These are phyloP conservation scores for Xylaria grammica DNA, from an alignment of 495 filamentous ascomycete species.

Conservation along the genomic window DNA sequence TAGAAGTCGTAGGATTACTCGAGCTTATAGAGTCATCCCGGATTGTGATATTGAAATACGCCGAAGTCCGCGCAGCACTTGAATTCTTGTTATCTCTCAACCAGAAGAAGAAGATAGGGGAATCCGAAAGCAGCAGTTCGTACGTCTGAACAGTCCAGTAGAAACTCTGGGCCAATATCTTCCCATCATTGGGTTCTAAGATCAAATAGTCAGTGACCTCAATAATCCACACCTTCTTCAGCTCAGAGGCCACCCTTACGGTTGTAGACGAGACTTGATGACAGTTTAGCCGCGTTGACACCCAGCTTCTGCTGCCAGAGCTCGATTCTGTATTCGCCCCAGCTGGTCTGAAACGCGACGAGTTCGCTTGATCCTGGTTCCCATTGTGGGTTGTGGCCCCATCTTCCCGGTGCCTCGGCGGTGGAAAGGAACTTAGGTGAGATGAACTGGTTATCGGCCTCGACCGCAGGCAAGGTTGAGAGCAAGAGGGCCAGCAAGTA, in stretches of 20 bases:
- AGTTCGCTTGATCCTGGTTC: background rate
- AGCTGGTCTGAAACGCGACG: background rate
- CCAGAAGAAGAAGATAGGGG: conserved; percentile 2
- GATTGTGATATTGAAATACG: conserved; percentile 8
- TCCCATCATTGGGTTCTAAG: background rate
- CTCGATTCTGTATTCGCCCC: conserved; percentile 2
- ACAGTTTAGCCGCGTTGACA: background rate
- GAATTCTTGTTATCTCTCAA: conserved; percentile 3
- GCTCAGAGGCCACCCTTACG: background rate
- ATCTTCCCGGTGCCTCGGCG: background rate
- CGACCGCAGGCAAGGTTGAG: background rate
- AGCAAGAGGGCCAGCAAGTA: background rate
- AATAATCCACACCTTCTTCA: too few relatives aligned
- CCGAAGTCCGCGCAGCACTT: background rate
- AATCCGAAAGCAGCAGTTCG: background rate
- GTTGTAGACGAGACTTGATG: background rate
- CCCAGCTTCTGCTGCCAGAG: conserved; percentile 1
- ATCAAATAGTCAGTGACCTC: background rate
- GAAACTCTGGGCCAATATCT: conserved; percentile 4
- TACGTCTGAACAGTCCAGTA: conserved; percentile 17
- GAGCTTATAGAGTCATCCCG: background rate
- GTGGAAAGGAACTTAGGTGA: background rate
- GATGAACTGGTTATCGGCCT: conserved; percentile 11
- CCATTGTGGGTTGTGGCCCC: background rate
- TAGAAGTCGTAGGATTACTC: background rate